phyloP scores from a whole-genome alignment of 1,284 basidiomycete species.

The Microbotryomycetes sp. region DNA sequence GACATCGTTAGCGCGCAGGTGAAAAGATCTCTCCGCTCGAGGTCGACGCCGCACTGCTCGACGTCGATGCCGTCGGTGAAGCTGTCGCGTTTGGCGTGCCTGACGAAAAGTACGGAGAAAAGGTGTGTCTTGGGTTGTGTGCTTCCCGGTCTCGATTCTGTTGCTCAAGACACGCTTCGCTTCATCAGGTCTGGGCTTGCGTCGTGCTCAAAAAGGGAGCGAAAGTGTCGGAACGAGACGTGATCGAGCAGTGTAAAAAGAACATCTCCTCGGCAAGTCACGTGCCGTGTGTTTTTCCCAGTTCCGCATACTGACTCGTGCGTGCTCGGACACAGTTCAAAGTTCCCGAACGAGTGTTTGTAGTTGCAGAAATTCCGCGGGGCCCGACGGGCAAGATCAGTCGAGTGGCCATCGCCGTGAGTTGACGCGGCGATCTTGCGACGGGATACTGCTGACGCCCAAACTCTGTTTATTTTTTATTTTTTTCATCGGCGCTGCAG shows the following conservation, averaged over 20 bases:
- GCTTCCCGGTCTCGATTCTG: not conserved
- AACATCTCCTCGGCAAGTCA: slow-evolving; percentile 25
- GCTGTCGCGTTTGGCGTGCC: slow-evolving; percentile 45
- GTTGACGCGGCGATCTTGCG: not conserved
- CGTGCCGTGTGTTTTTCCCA: not conserved
- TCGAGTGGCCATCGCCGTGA: slow-evolving; percentile 7
- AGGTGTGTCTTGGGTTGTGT: slow-evolving; percentile 4
- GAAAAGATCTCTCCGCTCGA: slow-evolving; percentile 64
- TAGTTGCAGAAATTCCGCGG: slow-evolving; percentile 42
- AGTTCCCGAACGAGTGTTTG: slow-evolving; percentile 41
- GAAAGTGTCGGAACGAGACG: slow-evolving; percentile 32
- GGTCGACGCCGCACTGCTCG: slow-evolving; percentile 48
- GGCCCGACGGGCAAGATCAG: slow-evolving; percentile 36
- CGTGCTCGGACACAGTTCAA: slow-evolving; percentile 37
- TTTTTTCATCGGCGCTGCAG: not conserved
- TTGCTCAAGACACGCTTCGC: slow-evolving; percentile 23
- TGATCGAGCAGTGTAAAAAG: slow-evolving; percentile 33
- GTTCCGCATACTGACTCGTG: too few species aligned
- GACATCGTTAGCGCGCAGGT: slow-evolving; percentile 43
- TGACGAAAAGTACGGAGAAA: slow-evolving; percentile 38
- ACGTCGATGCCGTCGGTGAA: slow-evolving; percentile 49
- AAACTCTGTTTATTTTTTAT: not conserved
- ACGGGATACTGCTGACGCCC: not conserved
- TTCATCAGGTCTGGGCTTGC: slow-evolving; percentile 40
- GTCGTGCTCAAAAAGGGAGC: slow-evolving; percentile 36